Conservation (phyloP, 2,329 filamentous ascomycete genomes). For the Aspergillus ustus region DNA sequence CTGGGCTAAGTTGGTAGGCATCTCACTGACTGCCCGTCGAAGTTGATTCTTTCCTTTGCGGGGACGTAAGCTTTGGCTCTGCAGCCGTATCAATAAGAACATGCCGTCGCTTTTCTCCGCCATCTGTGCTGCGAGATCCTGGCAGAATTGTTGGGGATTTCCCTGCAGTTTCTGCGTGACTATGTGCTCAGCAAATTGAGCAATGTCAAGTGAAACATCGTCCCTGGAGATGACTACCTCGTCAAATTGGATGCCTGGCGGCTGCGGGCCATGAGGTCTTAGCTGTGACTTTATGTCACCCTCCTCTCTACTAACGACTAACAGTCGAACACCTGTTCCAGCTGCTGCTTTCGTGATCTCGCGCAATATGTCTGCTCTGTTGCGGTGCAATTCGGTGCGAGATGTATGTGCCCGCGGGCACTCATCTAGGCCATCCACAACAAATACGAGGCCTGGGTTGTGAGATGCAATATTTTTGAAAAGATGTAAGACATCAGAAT, state of each 20-base stretch:
- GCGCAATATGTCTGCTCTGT: neutral
- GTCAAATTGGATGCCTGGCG: neutral
- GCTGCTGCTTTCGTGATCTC: neutral
- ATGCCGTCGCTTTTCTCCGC: neutral
- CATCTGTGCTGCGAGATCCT: neutral
- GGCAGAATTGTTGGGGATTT: neutral
- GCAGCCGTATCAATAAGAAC: constrained; percentile 5
- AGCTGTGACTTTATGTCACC: neutral
- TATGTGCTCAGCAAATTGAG: neutral
- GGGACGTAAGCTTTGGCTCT: neutral
- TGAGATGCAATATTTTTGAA: neutral
- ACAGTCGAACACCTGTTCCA: neutral
- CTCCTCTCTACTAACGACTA: constrained; percentile 4
- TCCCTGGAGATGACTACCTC: neutral
- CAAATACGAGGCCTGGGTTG: neutral
- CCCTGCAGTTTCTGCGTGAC: neutral
- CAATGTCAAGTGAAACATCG: neutral
- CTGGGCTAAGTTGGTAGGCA: neutral
- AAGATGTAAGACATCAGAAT: neutral
- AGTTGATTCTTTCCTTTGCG: constrained; percentile 5
- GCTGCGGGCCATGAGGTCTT: neutral
- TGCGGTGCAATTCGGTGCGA: neutral
- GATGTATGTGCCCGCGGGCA: neutral
- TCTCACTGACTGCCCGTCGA: neutral
- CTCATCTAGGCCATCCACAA: constrained; percentile 6